phyloP scores from a whole-genome alignment of 2,329 filamentous ascomycete species.

The Ascochyta pisi region DNA sequence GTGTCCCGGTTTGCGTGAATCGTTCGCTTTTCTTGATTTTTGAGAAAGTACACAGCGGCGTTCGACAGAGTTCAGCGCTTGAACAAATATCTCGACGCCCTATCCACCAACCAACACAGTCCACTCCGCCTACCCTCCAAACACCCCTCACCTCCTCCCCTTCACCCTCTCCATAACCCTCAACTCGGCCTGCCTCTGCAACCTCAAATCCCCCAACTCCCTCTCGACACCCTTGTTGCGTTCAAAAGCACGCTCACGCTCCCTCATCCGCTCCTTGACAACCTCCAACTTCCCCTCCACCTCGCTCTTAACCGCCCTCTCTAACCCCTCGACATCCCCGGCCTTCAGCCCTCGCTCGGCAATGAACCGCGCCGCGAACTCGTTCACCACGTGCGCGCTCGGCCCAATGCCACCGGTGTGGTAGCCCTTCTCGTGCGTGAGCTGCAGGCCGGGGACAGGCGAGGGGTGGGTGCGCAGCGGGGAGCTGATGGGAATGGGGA shows the following conservation, averaged over 20 bases:
- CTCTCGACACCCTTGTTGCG: slow-evolving; percentile 53
- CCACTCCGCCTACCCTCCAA: no score
- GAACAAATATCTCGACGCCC: no score
- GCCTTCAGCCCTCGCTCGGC: slow-evolving; percentile 42
- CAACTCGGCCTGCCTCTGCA: slow-evolving; percentile 55
- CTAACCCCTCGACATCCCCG: slow-evolving; percentile 43
- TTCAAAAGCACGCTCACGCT: slow-evolving; percentile 50
- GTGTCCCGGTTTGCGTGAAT: no score
- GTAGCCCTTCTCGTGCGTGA: slow-evolving; percentile 57
- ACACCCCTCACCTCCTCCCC: slow-evolving; percentile 35
- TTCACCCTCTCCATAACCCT: slow-evolving; percentile 53
- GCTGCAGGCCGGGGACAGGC: slow-evolving; percentile 52
- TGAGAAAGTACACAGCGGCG: no score
- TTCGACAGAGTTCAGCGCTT: no score
- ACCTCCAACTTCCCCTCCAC: slow-evolving; percentile 46
- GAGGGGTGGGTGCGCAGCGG: slow-evolving; percentile 52
- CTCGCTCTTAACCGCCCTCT: slow-evolving; percentile 42
- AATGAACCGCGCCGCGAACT: slow-evolving; percentile 52
- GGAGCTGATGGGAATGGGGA: slow-evolving; percentile 54
- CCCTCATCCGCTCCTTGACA: slow-evolving; percentile 48
- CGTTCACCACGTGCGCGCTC: slow-evolving; percentile 39
- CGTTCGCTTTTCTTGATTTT: no score
- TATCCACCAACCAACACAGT: no score
- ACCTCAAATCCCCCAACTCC: slow-evolving; percentile 52
- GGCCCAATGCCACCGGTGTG: slow-evolving; percentile 57